Evolutionary conservation across 768 basidiomycete species (phyloP).

Genomic region (Guyanaporus albipodus): DNA sequence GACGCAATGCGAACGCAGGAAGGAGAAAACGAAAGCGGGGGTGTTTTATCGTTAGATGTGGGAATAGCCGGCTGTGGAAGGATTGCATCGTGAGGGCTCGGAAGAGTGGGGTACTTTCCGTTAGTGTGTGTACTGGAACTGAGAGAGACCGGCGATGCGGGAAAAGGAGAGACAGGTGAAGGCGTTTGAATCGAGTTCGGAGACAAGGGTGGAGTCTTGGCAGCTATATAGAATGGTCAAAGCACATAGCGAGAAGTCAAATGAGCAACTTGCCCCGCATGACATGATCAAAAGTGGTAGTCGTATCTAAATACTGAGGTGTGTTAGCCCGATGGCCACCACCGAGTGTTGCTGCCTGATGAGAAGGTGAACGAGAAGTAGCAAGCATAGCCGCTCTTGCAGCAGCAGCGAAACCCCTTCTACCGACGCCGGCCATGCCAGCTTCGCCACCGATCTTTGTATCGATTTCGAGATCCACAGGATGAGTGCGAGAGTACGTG

Average conservation of each 20-base stretch:
- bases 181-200: slow-evolving; percentile 31
- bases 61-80: slow-evolving; percentile 3
- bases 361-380: slow-evolving; percentile 16
- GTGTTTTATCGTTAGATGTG: slow-evolving; percentile 16
- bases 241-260: neutral
- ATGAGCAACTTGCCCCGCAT: slow-evolving; percentile 30
- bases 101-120: slow-evolving; percentile 15
- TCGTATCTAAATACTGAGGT: slow-evolving; percentile 47
- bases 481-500: neutral
- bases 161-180: slow-evolving; percentile 34
- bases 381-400: slow-evolving; percentile 58
- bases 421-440: slow-evolving; percentile 89
- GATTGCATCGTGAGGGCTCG: slow-evolving; percentile 19
- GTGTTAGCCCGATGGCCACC: slow-evolving; percentile 31
- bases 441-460: slow-evolving; percentile 75
- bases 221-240: slow-evolving; percentile 21
- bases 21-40: slow-evolving; percentile 19
- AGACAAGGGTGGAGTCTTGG: slow-evolving; percentile 31
- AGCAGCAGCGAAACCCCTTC: slow-evolving; percentile 76
- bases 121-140: slow-evolving; percentile 10
- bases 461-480: slow-evolving; percentile 42
- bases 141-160: slow-evolving; percentile 23
- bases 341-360: neutral
- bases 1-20: slow-evolving; percentile 26
- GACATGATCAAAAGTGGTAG: slow-evolving; percentile 28